Evolutionary conservation across 2,329 filamentous ascomycete species (phyloP).

Genomic region (Aspergillus neotritici): DNA sequence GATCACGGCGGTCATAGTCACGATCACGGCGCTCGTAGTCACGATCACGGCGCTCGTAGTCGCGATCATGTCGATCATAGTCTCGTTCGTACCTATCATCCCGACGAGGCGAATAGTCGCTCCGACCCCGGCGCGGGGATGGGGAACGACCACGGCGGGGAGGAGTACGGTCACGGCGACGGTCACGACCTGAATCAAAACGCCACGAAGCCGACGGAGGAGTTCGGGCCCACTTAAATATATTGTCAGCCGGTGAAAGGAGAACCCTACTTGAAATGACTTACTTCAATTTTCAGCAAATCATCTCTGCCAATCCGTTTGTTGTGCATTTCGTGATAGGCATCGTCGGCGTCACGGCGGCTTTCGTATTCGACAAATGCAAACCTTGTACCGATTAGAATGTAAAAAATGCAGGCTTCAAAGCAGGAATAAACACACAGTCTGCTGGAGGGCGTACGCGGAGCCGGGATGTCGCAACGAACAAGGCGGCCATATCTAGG

Average conservation of each 20-base stretch:
- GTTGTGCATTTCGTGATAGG: constrained; percentile 99
- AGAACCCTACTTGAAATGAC: constrained; percentile 20
- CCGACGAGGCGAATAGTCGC: constrained; percentile 79
- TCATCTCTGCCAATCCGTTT: constrained; percentile 96
- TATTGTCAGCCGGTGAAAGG: constrained; percentile 14
- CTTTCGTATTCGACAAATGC: constrained; percentile 99
- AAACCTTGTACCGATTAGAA: constrained; percentile 57
- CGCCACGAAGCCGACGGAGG: constrained; percentile 97
- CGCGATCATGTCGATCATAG: constrained; percentile 63
- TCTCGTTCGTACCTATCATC: constrained; percentile 79
- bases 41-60: constrained; percentile 65
- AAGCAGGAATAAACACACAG: constrained; percentile 62
- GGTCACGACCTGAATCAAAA: constrained; percentile 85
- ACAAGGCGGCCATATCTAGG: constrained; percentile 91
- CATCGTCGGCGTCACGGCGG: constrained; percentile 95
- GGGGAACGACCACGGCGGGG: constrained; percentile 65
- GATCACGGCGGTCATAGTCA: constrained; percentile 46
- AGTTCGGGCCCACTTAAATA: constrained; percentile 86
- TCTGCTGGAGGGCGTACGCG: constrained; percentile 85
- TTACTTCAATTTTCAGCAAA: constrained; percentile 92
- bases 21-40: constrained; percentile 60
- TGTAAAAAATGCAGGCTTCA: constrained; percentile 16
- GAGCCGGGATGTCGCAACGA: constrained; percentile 95
- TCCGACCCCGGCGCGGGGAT: constrained; percentile 53
- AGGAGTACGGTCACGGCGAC: constrained; percentile 61